Base-by-base conservation (phyloP, 1,284 basidiomycete species). In the Ustilago nuda region DNA sequence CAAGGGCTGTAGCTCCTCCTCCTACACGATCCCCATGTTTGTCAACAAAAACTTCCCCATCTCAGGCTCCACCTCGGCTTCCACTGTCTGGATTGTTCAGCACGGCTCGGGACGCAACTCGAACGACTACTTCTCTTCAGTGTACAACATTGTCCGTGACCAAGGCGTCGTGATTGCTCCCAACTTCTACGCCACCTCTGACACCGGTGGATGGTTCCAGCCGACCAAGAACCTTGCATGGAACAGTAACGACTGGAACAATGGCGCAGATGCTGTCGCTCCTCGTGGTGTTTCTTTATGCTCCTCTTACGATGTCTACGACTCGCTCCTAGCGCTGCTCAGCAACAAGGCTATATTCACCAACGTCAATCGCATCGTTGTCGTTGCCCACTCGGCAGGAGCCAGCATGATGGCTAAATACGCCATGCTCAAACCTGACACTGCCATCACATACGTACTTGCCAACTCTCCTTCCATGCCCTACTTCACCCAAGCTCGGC, bases 221-320 rank as follows among this genome's bases (percentile, higher is more conserved):
- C 62, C 66, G 27, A 46, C 4, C 11, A 46, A 37, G 41, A 73
- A 64, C 27, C 58, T 69, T 13, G 70, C 69, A 3, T 70, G 65
- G 74, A 56, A 59, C 52, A 43, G 12, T 23, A 74, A 74, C 43
- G 66, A 69, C 13, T 74, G 66, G 66, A 27, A 15, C 35, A 43
- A 59, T n/a, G 72, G 72, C 32, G 66, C 58, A 12, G 72, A 74
- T 56, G 66, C 72, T 13, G 58, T 74, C 13, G 57, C 66, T 9
- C 72, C 72, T 9, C 27, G 37, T 6, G 66, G 56, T 30, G 58
- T 57, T 13, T 8, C 11, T 1, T 39, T 33, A 30, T 75, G 76
- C 69, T 78, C 74, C n/a, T 72, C 78, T 7, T 68, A 69, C 15
- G 79, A 81, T 41, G 65, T 78, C 6, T 69, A 70, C 65, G 79